These are phyloP conservation scores for Logfia minima DNA, from an alignment of 129 eudicot genomes.

Conservation along the genomic window DNA sequence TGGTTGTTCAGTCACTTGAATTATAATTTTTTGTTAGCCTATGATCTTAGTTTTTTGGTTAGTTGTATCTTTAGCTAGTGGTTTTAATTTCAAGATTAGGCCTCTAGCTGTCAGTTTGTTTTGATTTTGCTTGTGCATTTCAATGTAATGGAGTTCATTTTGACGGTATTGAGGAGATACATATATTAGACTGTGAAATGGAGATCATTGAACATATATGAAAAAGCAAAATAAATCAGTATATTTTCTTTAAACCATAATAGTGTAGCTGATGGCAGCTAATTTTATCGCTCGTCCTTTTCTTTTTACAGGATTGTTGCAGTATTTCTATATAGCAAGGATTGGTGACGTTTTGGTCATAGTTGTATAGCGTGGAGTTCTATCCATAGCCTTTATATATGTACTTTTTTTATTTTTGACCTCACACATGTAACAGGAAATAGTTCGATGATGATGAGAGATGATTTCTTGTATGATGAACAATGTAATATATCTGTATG, in stretches of 20 bases:
- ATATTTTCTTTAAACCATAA: not conserved
- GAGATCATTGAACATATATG: slow-evolving; percentile 18
- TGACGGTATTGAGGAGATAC: not conserved
- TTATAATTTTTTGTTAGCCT: not conserved
- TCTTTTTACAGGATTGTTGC: slow-evolving; percentile 64
- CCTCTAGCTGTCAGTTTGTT: slow-evolving; percentile 8
- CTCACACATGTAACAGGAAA: slow-evolving; percentile 45
- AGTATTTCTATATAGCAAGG: slow-evolving; percentile 34
- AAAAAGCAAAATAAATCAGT: not conserved
- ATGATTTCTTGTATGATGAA: slow-evolving; percentile 40
- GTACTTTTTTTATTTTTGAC: slow-evolving; percentile 43
- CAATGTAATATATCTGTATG: slow-evolving; percentile 50
- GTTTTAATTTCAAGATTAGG: slow-evolving; percentile 5
- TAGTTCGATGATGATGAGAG: slow-evolving; percentile 40
- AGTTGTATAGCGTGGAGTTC: slow-evolving; percentile 60
- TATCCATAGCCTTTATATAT: slow-evolving; percentile 43
- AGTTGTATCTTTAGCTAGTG: not conserved
- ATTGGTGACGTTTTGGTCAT: slow-evolving; percentile 49
- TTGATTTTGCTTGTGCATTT: slow-evolving; percentile 14
- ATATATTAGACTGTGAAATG: slow-evolving; percentile 15
- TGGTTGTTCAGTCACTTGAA: not conserved
- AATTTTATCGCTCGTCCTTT: slow-evolving; percentile 10
- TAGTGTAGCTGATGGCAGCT: slow-evolving; percentile 21
- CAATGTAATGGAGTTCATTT: slow-evolving; percentile 7
- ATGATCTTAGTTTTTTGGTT: not conserved